Evolutionary conservation across 805 yeast species (phyloP).

Genomic region (Lipomyces kockii): DNA sequence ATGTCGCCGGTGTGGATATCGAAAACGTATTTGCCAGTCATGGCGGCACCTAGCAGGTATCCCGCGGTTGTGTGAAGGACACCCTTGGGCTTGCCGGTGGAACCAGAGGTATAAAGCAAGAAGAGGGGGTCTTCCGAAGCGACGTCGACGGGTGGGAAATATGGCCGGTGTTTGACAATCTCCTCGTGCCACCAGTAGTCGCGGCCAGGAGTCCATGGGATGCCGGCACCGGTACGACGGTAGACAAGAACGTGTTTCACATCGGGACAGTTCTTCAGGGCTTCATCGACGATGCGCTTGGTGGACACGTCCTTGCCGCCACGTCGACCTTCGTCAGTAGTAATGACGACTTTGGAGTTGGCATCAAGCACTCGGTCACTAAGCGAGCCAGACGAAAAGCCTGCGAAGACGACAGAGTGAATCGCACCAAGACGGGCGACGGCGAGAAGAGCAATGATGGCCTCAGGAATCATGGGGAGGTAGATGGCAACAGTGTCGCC

Average conservation of each 20-base stretch:
- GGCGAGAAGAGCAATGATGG: conserved; percentile 91
- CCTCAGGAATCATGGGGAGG: conserved; percentile 98
- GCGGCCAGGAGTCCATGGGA: conserved; percentile 76
- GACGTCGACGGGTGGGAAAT: conserved; percentile 85
- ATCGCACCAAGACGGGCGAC: conserved; percentile 92
- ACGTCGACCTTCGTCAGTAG: conserved; percentile 93
- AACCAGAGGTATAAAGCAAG: conserved; percentile 94
- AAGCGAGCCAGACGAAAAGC: conserved; percentile 91
- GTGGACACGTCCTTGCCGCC: conserved; percentile 94
- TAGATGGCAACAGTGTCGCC: conserved; percentile 98
- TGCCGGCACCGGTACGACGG: conserved; percentile 80
- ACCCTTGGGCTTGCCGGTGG: conserved; percentile 98
- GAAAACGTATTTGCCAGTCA: conserved; percentile 90
- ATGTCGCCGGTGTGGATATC: conserved; percentile 89
- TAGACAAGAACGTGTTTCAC: conserved; percentile 85
- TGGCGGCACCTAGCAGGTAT: conserved; percentile 86
- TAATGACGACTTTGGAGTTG: conserved; percentile 80
- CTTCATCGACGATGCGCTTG: conserved; percentile 94
- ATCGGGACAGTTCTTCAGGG: conserved; percentile 67
- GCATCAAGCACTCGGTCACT: conserved; percentile 91
- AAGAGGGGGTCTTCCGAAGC: conserved; percentile 93
- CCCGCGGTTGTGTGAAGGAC: conserved; percentile 96
- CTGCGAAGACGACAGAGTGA: conserved; percentile 96
- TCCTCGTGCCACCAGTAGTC: conserved; percentile 98
- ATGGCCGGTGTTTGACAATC: conserved; percentile 75